These are phyloP conservation scores for Lichtheimia hyalospora DNA, from an alignment of 371 early-diverging fungal genomes.

Conservation along the genomic window DNA sequence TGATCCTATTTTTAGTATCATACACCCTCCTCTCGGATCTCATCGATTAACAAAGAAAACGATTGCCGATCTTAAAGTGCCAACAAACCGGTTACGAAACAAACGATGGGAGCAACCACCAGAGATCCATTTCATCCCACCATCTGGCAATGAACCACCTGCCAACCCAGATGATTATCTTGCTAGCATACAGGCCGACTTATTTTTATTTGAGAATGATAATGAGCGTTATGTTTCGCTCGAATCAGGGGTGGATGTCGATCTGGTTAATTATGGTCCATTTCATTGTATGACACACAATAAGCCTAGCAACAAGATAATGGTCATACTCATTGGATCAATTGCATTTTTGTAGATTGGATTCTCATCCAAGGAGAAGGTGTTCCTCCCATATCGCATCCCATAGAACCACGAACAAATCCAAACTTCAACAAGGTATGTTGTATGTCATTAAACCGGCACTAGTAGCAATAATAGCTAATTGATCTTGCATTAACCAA, in stretches of 20 bases:
- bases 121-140: neutral
- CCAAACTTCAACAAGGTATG: neutral
- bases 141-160: neutral
- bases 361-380: neutral
- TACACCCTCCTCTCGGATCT: neutral
- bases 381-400: neutral
- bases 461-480: neutral
- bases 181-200: conserved; percentile 8
- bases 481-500: neutral
- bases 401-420: neutral
- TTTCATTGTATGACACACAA: neutral
- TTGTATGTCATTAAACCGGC: neutral
- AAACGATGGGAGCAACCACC: too few relatives aligned
- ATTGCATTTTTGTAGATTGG: neutral
- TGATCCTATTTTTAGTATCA: neutral
- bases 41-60: neutral
- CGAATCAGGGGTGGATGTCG: conserved; percentile 37
- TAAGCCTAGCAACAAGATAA: neutral
- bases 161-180: neutral
- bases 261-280: conserved; percentile 33
- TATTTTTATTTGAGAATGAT: conserved; percentile 9
- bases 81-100: too few relatives aligned
- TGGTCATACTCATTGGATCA: neutral
- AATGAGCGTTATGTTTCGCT: conserved; percentile 3
- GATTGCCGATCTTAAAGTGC: too few relatives aligned